These are phyloP conservation scores for Elsinoe fawcettii DNA, from an alignment of 2,329 filamentous ascomycete species.

Conservation along the genomic window DNA sequence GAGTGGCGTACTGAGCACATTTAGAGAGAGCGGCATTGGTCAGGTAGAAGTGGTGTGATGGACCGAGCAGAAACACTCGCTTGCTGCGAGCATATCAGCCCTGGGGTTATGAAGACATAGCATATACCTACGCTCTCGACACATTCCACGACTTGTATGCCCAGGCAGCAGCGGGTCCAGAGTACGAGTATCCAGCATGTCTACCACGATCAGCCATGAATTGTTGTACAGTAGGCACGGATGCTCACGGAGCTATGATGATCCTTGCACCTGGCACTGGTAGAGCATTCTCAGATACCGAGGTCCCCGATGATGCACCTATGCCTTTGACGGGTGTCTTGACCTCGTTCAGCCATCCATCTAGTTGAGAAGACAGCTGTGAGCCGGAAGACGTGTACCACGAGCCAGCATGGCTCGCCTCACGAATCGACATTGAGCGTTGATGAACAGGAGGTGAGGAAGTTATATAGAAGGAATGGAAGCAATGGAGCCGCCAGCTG, in stretches of 20 bases:
- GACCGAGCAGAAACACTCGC: conserved; percentile 84
- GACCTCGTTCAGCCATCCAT: conserved; percentile 65
- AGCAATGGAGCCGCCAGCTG: conserved; percentile 2
- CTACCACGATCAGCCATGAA: conserved; percentile 40
- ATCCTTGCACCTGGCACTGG: conserved; percentile 69
- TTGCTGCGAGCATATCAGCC: conserved; percentile 45
- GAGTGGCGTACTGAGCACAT: conserved; percentile 64
- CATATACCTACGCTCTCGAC: conserved; percentile 50
- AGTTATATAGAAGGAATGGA: background rate
- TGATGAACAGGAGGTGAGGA: conserved; percentile 20
- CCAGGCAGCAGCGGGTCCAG: conserved; percentile 85
- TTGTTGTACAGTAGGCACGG: background rate
- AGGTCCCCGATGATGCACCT: conserved; percentile 37
- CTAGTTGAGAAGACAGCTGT: conserved; percentile 61
- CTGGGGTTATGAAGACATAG: background rate
- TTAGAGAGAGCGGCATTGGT: conserved; percentile 66
- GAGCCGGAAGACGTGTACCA: conserved; percentile 68
- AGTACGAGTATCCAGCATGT: conserved; percentile 90
- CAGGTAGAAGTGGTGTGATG: conserved; percentile 82
- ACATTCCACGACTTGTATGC: conserved; percentile 87
- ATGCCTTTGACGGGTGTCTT: conserved; percentile 57
- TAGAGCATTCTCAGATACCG: conserved; percentile 36
- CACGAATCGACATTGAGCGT: conserved; percentile 36
- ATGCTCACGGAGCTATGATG: conserved; percentile 77
- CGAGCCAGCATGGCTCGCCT: conserved; percentile 70